Conservation (phyloP, 768 basidiomycete species). For the Ephemerocybe angulata region DNA sequence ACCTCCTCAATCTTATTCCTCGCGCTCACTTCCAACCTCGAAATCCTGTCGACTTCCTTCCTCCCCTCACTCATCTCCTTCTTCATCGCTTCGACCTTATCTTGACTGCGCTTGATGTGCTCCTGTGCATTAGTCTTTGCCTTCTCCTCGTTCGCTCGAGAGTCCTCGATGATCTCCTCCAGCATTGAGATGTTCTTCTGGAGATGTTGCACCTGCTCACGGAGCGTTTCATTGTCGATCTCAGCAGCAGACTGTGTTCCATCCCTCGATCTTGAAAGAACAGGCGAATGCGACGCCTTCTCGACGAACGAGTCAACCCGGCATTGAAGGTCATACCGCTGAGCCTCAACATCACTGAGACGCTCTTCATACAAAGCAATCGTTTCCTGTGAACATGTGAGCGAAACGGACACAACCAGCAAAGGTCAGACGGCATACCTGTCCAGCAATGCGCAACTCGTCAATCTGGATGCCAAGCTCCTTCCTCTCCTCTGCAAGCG, state of each 20-base stretch:
- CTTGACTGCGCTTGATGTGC: slow-evolving; percentile 62
- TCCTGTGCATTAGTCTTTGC: slow-evolving; percentile 66
- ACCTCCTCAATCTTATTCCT: slow-evolving; percentile 75
- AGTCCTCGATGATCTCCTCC: slow-evolving; percentile 86
- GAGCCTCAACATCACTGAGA: slow-evolving; percentile 62
- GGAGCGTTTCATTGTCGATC: slow-evolving; percentile 92
- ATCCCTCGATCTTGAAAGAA: slow-evolving; percentile 22
- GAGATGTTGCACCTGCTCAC: slow-evolving; percentile 86
- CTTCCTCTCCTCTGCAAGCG: slow-evolving; percentile 50
- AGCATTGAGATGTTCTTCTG: slow-evolving; percentile 69
- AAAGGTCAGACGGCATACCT: slow-evolving; percentile 46
- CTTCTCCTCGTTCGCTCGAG: slow-evolving; percentile 60
- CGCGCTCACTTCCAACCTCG: slow-evolving; percentile 58
- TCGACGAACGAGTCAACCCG: slow-evolving; percentile 52
- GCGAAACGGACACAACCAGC: not conserved
- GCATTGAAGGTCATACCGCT: slow-evolving; percentile 76
- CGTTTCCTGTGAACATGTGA: slow-evolving; percentile 61
- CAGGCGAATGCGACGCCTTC: slow-evolving; percentile 31
- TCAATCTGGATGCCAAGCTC: slow-evolving; percentile 76
- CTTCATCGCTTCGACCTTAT: slow-evolving; percentile 67
- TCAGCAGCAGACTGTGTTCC: slow-evolving; percentile 66
- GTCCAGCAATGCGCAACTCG: slow-evolving; percentile 83
- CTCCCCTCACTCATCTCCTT: slow-evolving; percentile 67
- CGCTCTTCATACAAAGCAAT: slow-evolving; percentile 94
- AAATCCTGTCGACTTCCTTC: slow-evolving; percentile 60